Percentiles rank a stretch among this genome's conserved stretches.
Evolutionary conservation across 176 grass and related monocot species (phyloP).

Genomic region (Otatea glauca): DNA sequence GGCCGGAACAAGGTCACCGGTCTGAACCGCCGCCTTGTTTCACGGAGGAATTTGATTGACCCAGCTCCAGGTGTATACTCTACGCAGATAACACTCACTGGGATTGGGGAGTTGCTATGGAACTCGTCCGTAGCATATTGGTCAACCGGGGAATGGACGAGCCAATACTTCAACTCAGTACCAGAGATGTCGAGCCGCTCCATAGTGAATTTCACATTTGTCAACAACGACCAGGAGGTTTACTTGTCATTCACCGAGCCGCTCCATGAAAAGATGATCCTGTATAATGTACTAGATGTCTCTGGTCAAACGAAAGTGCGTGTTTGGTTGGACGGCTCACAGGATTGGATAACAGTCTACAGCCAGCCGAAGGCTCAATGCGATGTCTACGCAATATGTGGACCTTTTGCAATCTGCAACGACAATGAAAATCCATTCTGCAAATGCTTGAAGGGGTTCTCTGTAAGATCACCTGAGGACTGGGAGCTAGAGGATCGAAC

Average conservation of each 20-base stretch:
- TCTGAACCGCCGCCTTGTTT: constrained; percentile 30
- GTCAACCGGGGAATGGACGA: constrained; percentile 48
- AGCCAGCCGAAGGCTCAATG: constrained; percentile 37
- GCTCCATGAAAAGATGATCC: background rate
- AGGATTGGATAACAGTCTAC: constrained; percentile 30
- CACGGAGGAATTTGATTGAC: constrained; percentile 41
- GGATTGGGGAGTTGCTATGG: background rate
- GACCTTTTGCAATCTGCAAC: constrained; percentile 51
- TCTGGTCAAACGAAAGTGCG: constrained; percentile 15
- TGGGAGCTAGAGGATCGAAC: constrained; percentile 48
- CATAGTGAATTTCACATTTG: constrained; percentile 22
- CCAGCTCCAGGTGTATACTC: constrained; percentile 47
- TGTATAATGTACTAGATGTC: too few species aligned
- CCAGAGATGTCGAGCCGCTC: constrained; percentile 13
- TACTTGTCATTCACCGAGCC: background rate
- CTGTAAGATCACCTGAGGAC: background rate
- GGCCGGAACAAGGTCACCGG: constrained; percentile 52
- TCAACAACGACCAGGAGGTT: constrained; percentile 23
- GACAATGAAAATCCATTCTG: constrained; percentile 17
- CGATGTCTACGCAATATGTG: constrained; percentile 43
- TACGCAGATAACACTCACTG: constrained; percentile 16
- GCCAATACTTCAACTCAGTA: constrained; percentile 27
- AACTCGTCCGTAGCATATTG: constrained; percentile 18
- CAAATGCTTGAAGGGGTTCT: constrained; percentile 54
- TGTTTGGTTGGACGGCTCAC: constrained; percentile 20